phyloP scores from a whole-genome alignment of 2,329 filamentous ascomycete genomes.

The Alternaria conjuncta region DNA sequence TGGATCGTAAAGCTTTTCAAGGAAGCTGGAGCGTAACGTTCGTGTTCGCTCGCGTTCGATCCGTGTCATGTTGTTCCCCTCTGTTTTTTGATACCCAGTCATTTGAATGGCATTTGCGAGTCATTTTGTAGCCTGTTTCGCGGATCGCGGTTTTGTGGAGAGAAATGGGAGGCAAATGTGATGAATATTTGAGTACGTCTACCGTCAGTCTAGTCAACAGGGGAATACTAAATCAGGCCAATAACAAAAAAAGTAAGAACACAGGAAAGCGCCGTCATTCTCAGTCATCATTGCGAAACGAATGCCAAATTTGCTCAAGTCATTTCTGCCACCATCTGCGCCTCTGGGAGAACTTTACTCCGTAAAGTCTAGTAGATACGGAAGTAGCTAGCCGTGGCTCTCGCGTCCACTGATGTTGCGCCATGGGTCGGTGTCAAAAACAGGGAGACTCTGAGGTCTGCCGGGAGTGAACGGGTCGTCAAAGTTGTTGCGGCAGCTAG shows the following conservation, averaged over 20 bases:
- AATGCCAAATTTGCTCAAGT: neutral
- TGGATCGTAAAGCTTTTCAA: conserved; percentile 45
- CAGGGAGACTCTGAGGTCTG: conserved; percentile 40
- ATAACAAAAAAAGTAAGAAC: neutral
- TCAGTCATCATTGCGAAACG: neutral
- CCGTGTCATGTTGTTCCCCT: conserved; percentile 6
- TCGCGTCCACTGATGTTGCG: conserved; percentile 48
- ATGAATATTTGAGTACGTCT: neutral
- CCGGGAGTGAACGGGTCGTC: conserved; percentile 41
- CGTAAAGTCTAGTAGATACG: neutral
- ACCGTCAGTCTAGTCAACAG: neutral
- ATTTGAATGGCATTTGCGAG: conserved; percentile 1
- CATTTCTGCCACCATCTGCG: neutral
- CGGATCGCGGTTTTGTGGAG: neutral
- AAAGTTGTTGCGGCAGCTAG: conserved; percentile 34
- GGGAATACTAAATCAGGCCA: neutral
- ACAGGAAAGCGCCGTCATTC: neutral
- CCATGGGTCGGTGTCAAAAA: conserved; percentile 46
- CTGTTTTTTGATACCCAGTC: conserved; percentile 16
- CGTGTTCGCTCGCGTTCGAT: neutral
- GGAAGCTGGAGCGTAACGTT: conserved; percentile 36
- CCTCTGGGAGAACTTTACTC: neutral
- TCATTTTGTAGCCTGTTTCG: neutral
- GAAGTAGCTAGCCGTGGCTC: conserved; percentile 40
- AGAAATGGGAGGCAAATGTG: neutral